These are phyloP conservation scores for Crithidia bombi DNA, from an alignment of 208 protist species.

Conservation along the genomic window DNA sequence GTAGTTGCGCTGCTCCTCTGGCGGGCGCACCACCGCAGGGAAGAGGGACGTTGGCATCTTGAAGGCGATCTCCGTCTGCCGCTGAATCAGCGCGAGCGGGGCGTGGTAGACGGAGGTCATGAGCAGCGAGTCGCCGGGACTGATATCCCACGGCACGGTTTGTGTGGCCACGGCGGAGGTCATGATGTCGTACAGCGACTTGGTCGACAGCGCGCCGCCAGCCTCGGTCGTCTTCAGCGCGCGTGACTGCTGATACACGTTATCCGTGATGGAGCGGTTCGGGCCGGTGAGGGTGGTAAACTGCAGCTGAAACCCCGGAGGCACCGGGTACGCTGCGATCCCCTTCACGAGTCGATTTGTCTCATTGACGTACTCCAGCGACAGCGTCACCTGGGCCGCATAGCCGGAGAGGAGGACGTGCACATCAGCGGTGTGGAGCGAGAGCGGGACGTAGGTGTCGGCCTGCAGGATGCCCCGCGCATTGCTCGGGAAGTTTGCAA, in stretches of 20 bases:
- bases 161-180: conserved; percentile 51
- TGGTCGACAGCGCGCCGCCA: conserved; percentile 25
- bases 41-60: conserved; percentile 61
- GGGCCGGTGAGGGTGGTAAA: conserved; percentile 26
- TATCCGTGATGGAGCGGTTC: conserved; percentile 3
- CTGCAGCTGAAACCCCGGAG: conserved; percentile 58
- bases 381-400: conserved; percentile 58
- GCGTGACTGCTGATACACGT: conserved; percentile 15
- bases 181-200: conserved; percentile 28
- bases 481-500: conserved; percentile 44
- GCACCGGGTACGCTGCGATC: conserved; percentile 69
- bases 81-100: conserved; percentile 36
- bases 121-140: conserved; percentile 44
- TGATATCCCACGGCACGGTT: conserved; percentile 66
- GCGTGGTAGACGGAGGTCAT: conserved; percentile 62
- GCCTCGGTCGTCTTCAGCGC: conserved; percentile 17
- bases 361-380: conserved; percentile 76
- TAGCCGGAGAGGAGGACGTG: conserved; percentile 52
- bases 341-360: conserved; percentile 50
- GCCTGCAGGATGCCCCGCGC: conserved; percentile 53
- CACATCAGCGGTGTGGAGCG: conserved; percentile 57
- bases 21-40: conserved; percentile 40
- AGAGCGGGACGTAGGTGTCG: conserved; percentile 59
- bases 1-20: conserved; percentile 48
- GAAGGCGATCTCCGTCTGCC: conserved; percentile 38